Evolutionary conservation across 805 yeast genomes (phyloP).

Genomic region (Zygosaccharomyces bisporus): DNA sequence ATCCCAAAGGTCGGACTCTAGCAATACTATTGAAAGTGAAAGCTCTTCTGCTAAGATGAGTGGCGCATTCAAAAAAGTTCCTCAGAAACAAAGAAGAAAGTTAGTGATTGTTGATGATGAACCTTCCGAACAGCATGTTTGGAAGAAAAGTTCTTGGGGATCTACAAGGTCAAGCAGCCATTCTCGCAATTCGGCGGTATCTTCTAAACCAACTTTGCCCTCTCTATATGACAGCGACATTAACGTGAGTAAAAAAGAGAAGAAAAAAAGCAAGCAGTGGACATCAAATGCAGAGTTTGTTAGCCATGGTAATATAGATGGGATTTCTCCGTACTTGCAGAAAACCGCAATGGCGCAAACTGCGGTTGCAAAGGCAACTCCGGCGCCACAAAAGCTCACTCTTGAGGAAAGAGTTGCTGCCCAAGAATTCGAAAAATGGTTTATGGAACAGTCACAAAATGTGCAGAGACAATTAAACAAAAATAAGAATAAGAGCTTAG

Average conservation of each 20-base stretch:
- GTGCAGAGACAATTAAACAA: conserved; percentile 47
- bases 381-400: conserved; percentile 34
- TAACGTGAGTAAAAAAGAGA: conserved; percentile 13
- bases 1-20: background rate
- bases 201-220: conserved; percentile 18
- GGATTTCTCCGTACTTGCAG: conserved; percentile 19
- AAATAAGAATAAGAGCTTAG: conserved; percentile 9
- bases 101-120: conserved; percentile 7
- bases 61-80: conserved; percentile 26
- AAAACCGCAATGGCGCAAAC: conserved; percentile 4
- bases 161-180: background rate
- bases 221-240: conserved; percentile 20
- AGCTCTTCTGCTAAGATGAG: conserved; percentile 12
- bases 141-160: conserved; percentile 27
- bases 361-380: background rate
- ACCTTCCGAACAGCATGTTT: background rate
- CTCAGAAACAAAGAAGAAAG: conserved; percentile 31
- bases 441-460: conserved; percentile 71
- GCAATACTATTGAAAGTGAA: conserved; percentile 1
- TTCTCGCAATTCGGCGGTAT: conserved; percentile 5
- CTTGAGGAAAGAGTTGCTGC: conserved; percentile 74
- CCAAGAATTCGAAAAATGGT: conserved; percentile 83
- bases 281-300: conserved; percentile 20
- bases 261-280: conserved; percentile 7
- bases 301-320: conserved; percentile 24